Conservation (phyloP, 768 basidiomycete species). For the Lentinus brumalis region DNA sequence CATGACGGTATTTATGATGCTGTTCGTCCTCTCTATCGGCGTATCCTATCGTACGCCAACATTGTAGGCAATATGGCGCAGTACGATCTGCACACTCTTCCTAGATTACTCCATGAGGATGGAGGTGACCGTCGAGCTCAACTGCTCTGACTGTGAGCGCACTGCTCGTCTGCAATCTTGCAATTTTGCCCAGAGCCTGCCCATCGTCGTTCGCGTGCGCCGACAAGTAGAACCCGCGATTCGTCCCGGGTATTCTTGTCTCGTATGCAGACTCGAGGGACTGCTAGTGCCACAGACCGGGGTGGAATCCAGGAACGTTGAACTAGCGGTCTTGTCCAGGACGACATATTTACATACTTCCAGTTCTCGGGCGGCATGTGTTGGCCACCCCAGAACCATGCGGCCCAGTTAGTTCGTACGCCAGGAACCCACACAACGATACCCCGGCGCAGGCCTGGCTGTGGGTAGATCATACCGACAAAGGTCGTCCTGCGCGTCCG, state of each 20-base stretch:
- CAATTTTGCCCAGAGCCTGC: not conserved
- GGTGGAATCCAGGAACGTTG: not conserved
- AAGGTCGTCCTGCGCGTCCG: not conserved
- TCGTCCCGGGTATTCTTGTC: too few species aligned
- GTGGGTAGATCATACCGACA: slow-evolving; percentile 4
- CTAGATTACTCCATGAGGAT: too few species aligned
- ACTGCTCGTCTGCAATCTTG: not conserved
- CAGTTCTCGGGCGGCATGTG: not conserved
- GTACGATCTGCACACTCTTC: too few species aligned
- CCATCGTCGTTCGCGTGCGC: not conserved
- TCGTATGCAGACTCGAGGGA: too few species aligned
- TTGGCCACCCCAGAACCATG: slow-evolving; percentile 4
- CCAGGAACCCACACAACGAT: not conserved
- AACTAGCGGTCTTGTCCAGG: not conserved
- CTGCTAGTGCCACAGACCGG: too few species aligned
- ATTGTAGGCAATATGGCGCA: too few species aligned
- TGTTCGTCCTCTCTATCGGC: not conserved
- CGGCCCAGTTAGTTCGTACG: not conserved
- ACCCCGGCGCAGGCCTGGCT: not conserved
- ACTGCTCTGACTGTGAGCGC: too few species aligned
- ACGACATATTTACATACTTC: not conserved
- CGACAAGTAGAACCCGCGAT: too few species aligned
- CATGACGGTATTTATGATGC: not conserved
- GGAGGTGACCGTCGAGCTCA: too few species aligned
- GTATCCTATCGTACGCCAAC: not conserved